Evolutionary conservation across 768 basidiomycete genomes (phyloP), one percentile per base, ranked within the genome.

Genomic region (Amyloporia xantha): DNA sequence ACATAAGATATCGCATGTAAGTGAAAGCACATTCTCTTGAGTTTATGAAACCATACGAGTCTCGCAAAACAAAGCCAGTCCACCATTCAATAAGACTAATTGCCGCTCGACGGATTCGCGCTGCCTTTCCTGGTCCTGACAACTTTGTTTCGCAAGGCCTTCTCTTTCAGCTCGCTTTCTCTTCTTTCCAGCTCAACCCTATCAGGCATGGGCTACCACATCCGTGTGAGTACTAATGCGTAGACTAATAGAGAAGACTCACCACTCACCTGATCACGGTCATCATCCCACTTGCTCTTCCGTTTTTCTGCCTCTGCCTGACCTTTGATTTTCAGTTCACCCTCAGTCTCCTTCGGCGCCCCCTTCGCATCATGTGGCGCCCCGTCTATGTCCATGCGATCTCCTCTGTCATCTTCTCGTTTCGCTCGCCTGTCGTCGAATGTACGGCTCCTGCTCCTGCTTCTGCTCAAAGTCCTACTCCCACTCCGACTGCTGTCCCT

Each of bases 141-240:
- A 40, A 91, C 89, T 62, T 91, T 91, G 60, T 91, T 90, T 59
- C 89, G 76, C 61, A 91, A 64, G 12, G 88, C 86, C 61, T 70
- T 79, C 57, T 91, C 89, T 62, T 89, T 91, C 51, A 91, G 61
- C 59, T 91, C 89, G 54, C 77, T 89, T 60, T 91, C 89, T 49
- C 84, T 66, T 55, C 70, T 77, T 57, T 80, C 78, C 39, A 91
- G 68, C 28, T 86, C 86, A 13, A 48, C 56, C 13, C 43, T 43
- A 38, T 61, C 59, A 9, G 35, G 50, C 57, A 54, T 55, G 20
- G 27, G 17, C 50, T 53, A 19, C n/a, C 13, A n/a, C n/a, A n/a
- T n/a, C n/a, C n/a, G n/a, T n/a, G n/a, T n/a, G n/a, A n/a, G n/a
- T n/a, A n/a, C n/a, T n/a, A n/a, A n/a, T n/a, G n/a, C n/a, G n/a